Base-by-base conservation (phyloP, 257 asterid species). In the Misopates orontium region DNA sequence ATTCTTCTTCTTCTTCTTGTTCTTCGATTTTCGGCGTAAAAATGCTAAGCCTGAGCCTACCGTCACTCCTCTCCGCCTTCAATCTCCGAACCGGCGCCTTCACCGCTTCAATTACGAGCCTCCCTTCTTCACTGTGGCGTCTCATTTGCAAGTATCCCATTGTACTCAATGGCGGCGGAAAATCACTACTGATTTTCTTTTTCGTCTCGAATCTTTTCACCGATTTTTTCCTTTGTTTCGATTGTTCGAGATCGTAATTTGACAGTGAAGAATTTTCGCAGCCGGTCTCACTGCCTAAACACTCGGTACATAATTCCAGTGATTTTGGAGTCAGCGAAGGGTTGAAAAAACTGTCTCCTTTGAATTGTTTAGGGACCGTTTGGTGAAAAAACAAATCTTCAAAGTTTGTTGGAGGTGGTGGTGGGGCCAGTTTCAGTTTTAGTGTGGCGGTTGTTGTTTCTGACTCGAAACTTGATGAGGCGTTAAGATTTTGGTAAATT, bases 231-330 rank as follows among this genome's bases (percentile, higher is more conserved):
- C 19, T 47, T 5, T 32, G 56, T 0, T 19, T 31, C 42, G 41
- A 77, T 7, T 68, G 48, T 8, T 24, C 70, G 2, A 32, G 44
- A 0, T 47, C 61, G 31, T 10, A 15, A 1, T 16, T 15, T 16
- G 10, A 15, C 8, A 10, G 66, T 4, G 20, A 54, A 9, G 68
- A 57, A 5, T 62, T 40, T 15, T 19, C 50, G 67, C 71, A 73
- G 6, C 97, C 97, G 16, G 95, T 79, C 36, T 90, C 97, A 59
- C 89, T 84, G 0, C 97, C 97, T 1, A 90, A 55, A 57, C 78
- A 82, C 32, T 90, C 97, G 6, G 96, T 90, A 82, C 97, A 90
- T 15, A 90, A 19, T 40, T 83, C 78, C 18, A 90, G 78, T 71
- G 96, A 85, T 28, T 78, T 73, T 0, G 78, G 75, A 2, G 36